A percentile compares a stretch with the other conserved stretches of the same genome.
phyloP scores from a whole-genome alignment of 106 monocot genomes.

The Vanilla planifolia region DNA sequence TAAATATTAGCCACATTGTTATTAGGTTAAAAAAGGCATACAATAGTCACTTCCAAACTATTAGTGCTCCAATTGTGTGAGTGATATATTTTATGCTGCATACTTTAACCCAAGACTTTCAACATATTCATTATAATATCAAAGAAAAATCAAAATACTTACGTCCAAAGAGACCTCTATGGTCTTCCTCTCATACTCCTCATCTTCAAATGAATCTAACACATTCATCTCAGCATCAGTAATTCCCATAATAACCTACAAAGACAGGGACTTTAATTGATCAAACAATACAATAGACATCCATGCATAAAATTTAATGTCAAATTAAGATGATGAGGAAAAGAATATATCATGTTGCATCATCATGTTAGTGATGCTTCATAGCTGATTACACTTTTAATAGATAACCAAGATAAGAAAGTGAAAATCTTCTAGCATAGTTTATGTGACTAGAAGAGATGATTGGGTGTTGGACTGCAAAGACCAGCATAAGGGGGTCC shows the following conservation, averaged over 20 bases:
- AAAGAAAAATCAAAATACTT: conserved; percentile 12
- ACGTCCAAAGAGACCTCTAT: conserved; percentile 59
- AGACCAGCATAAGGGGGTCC: too few species aligned
- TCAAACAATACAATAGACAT: background rate
- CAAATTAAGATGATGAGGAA: background rate
- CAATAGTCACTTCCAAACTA: too few species aligned
- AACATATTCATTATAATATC: background rate
- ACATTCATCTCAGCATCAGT: conserved; percentile 48
- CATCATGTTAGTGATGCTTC: background rate
- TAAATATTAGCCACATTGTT: too few species aligned
- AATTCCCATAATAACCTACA: conserved; percentile 50
- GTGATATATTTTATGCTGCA: too few species aligned
- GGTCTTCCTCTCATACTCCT: conserved; percentile 41
- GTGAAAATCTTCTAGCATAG: background rate
- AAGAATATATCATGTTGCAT: background rate
- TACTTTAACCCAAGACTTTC: too few species aligned
- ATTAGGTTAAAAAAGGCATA: too few species aligned
- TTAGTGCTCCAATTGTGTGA: too few species aligned
- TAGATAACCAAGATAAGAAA: background rate
- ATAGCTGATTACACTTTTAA: background rate
- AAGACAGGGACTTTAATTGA: background rate
- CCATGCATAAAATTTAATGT: too few species aligned
- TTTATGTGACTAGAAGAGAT: too few species aligned
- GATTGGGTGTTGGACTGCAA: too few species aligned
- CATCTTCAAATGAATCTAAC: conserved; percentile 70